Base-by-base conservation (phyloP, 495 filamentous ascomycete genomes). In the Astrocystis sublimbata region DNA sequence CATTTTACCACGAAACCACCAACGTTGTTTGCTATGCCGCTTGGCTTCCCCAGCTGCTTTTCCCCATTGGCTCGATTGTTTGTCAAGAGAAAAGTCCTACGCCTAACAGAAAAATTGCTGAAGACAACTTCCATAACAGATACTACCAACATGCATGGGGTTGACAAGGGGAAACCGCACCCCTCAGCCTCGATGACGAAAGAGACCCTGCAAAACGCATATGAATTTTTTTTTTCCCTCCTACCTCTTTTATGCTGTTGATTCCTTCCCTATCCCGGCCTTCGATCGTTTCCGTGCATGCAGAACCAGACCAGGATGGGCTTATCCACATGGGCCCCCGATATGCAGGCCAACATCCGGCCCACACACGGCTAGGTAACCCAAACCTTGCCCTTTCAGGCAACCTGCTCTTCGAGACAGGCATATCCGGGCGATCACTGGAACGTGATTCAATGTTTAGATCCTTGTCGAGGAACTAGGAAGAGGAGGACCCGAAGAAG, bases 341-440 rank as follows among this genome's bases (percentile, higher is more conserved):
- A 64, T 68, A 72, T 72, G 70, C 70, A 72, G 67, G 68, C 70
- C 70, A 33, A 56, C 59, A 72, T 68, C 63, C 69, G 68, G 70
- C 65, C 69, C 67, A 66, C 61, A 49, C 68, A 65, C 70, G 70
- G 70, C 63, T 68, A 68, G 67, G 60, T 65, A 51, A 49, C 46
- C 56, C 61, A 62, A 63, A 53, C 63, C 54, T 50, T 50, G 17
- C 52, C 65, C 42, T 58, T 60, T 72, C 65, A 66, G 70, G 70
- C 70, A 63, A 72, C 67, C 62, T 68, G 50, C 68, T 59, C 42
- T 68, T 70, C 65, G 64, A 63, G 53, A 72, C 70, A 64, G 67
- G 70, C 70, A 72, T 72, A 68, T 66, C 64, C 28, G 60, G 65
- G 65, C 65, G 69, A 72, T 72, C 70, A 72, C 70, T 72, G 70